Base-by-base conservation (phyloP, 2,329 filamentous ascomycete genomes). In the Sordariomycetes sp. region DNA sequence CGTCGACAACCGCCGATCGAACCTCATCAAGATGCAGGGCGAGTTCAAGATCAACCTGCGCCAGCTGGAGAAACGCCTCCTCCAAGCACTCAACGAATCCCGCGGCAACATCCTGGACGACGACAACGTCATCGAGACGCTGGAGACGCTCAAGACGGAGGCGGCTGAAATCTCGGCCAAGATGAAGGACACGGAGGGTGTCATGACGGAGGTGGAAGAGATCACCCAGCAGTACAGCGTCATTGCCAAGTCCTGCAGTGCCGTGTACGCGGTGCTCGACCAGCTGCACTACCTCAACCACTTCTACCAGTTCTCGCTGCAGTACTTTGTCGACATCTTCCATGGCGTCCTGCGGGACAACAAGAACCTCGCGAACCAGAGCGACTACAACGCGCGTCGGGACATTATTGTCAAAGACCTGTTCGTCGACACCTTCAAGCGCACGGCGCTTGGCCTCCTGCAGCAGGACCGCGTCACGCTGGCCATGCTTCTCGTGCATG, bases 1-100 rank as follows among this genome's bases (percentile, higher is more conserved):
- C 72, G 90, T 99, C 20, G 94, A 99, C 68, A 91, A 97, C 76
- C 84, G 94, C 62, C 85, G 94, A 58, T 95, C 91, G 39, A 97
- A 99, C 69, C 84, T 99, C 62, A 95, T 97, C 79, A 99, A 99
- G 75, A 82, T 96, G 65, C 94, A 99, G 74, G 94, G 94, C 66
- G 95, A 99, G 72, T 99, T 99, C 80, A 96, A 95, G 74, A 86
- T 97, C n/a, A 92, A 96, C 72, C 82, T 99, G 51, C 87, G 94
- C 61, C 89, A 95, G 70, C 81, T 99, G 32, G 95, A 99, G 76
- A 96, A 96, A 74, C 86, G 89, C 58, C 79, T 99, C 55, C 76
- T 99, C 53, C 90, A 96, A 69, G 92, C 95, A 28, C 84, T 99
- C 66, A 99, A 99, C 67, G 92, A 96, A 71, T 97, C 92, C 58